These are phyloP conservation scores for Centaurea solstitialis DNA, from an alignment of 129 eudicot genomes.

Conservation along the genomic window DNA sequence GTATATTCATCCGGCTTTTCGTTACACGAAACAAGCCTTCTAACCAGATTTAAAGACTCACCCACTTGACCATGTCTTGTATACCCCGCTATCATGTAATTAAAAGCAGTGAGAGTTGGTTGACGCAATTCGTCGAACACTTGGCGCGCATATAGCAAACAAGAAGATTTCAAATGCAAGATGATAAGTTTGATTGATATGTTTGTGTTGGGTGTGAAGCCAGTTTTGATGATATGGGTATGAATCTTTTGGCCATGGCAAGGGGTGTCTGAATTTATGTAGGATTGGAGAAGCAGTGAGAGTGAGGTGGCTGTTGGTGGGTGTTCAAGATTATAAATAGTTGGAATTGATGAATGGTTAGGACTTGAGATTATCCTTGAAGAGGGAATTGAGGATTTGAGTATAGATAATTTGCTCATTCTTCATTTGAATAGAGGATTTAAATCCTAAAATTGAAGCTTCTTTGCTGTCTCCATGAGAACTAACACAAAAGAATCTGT, in stretches of 20 bases:
- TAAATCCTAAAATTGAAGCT: neutral
- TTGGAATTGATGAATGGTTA: neutral
- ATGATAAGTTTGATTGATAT: constrained; percentile 76
- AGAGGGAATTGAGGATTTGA: constrained; percentile 15
- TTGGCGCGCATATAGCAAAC: constrained; percentile 58
- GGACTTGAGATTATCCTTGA: constrained; percentile 17
- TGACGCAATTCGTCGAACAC: constrained; percentile 75
- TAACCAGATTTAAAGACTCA: constrained; percentile 53
- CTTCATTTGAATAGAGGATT: constrained; percentile 5
- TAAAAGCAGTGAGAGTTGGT: constrained; percentile 74
- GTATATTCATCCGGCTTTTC: constrained; percentile 84
- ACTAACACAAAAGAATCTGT: neutral
- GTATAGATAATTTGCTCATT: constrained; percentile 21
- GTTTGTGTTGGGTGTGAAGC: constrained; percentile 60
- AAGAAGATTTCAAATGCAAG: constrained; percentile 54
- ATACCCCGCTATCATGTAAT: constrained; percentile 77
- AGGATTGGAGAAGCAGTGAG: constrained; percentile 52
- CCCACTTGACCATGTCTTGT: constrained; percentile 41
- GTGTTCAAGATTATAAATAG: neutral
- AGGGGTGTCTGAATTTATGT: constrained; percentile 76
- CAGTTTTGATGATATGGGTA: constrained; percentile 72
- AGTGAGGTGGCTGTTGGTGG: constrained; percentile 37
- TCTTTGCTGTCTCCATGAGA: neutral
- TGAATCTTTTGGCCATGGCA: constrained; percentile 78
- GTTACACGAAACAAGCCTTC: constrained; percentile 35